Conservation (phyloP, 148 eudicot genomes). For the Vaccinium vitisidaea region DNA sequence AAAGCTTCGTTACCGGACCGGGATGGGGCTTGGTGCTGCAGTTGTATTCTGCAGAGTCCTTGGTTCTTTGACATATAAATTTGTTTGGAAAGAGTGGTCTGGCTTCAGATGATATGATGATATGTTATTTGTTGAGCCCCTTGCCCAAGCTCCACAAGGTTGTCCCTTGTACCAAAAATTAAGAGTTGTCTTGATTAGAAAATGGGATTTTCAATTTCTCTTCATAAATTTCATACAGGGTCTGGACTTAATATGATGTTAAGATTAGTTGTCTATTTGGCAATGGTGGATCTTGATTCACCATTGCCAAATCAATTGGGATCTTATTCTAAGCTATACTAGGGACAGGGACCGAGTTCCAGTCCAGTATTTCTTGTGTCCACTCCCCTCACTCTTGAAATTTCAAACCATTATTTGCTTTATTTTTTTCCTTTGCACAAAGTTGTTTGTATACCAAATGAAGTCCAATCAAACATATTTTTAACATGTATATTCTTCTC, state of each 20-base stretch:
- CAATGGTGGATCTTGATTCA: neutral
- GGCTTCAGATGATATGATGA: neutral
- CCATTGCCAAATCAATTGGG: neutral
- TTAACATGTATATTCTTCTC: no score
- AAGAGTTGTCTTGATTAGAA: neutral
- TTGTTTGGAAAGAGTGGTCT: neutral
- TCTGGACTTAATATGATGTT: neutral
- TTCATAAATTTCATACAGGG: neutral
- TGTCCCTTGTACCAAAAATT: neutral
- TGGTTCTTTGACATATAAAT: neutral
- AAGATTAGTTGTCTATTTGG: neutral
- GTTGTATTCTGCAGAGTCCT: neutral
- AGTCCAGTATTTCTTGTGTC: no score
- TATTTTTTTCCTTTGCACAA: no score
- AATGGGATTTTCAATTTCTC: neutral
- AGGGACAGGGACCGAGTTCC: neutral
- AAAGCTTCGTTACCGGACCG: neutral
- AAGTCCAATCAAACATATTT: no score
- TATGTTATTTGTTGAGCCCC: neutral
- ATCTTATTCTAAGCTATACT: neutral
- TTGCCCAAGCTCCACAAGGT: neutral
- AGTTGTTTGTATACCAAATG: no score
- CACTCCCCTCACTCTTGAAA: no score
- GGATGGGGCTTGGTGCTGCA: neutral
- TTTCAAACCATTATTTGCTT: no score